Evolutionary conservation across 768 basidiomycete genomes (phyloP).

Genomic region (Boletellus ananiceps): DNA sequence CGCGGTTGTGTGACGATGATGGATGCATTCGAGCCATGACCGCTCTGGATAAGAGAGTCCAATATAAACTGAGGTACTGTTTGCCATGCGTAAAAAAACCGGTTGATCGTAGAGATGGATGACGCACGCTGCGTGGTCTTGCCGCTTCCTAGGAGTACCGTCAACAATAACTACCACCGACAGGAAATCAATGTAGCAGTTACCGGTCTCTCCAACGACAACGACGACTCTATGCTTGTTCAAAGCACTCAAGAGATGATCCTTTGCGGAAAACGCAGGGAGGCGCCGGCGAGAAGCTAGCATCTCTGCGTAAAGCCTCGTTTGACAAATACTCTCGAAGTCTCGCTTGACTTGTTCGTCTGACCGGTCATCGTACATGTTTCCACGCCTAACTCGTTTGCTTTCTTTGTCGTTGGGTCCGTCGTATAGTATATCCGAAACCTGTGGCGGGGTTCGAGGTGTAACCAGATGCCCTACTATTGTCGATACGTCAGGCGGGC

Average conservation of each 20-base stretch:
- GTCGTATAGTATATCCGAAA: conserved; percentile 12
- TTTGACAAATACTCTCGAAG: conserved; percentile 44
- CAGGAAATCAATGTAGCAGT: conserved; percentile 5
- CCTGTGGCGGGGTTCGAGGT: conserved; percentile 11
- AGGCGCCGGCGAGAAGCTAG: conserved; percentile 53
- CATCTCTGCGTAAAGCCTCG: conserved; percentile 52
- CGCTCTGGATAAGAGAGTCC: conserved; percentile 67
- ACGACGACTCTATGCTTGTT: conserved; percentile 64
- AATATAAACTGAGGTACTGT: conserved; percentile 86
- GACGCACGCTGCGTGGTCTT: conserved; percentile 81
- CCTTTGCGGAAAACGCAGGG: conserved; percentile 70
- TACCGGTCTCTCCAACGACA: conserved; percentile 88
- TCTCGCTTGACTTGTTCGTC: conserved; percentile 48
- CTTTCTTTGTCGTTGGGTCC: background rate
- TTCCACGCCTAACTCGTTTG: conserved; percentile 1
- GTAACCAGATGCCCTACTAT: conserved; percentile 45
- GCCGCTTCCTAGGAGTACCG: conserved; percentile 57
- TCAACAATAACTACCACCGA: conserved; percentile 1
- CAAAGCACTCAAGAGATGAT: conserved; percentile 57
- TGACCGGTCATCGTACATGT: conserved; percentile 39
- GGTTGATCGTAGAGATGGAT: background rate
- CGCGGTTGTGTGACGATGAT: conserved; percentile 90
- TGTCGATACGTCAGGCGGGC: conserved; percentile 69
- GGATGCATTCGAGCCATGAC: conserved; percentile 57
- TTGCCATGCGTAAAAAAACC: background rate